These are phyloP conservation scores for Gaeumannomyces tritici DNA, from an alignment of 2,329 filamentous ascomycete species.

Conservation along the genomic window DNA sequence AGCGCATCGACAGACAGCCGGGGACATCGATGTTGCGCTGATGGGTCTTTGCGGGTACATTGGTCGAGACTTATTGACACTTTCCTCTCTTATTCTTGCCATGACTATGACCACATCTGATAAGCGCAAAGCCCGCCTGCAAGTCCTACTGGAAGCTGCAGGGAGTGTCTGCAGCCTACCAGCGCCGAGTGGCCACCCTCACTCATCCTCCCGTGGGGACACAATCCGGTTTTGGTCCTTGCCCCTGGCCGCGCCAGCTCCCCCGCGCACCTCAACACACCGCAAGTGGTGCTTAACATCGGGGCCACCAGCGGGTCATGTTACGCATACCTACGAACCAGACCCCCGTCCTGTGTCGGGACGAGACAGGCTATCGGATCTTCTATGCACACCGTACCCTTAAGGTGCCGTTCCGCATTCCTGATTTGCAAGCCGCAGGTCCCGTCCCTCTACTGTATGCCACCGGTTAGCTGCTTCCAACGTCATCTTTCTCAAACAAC, in stretches of 20 bases:
- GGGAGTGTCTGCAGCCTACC: background rate
- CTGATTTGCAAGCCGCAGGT: background rate
- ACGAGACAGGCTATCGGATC: background rate
- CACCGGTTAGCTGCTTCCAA: conserved; percentile 15
- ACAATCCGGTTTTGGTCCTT: background rate
- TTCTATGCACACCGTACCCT: background rate
- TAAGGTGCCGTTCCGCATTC: background rate
- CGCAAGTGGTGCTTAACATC: background rate
- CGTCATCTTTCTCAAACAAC: conserved; percentile 15
- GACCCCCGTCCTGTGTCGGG: background rate
- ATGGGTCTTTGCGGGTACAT: background rate
- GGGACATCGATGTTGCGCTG: background rate
- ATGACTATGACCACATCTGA: background rate
- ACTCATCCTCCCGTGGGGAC: background rate
- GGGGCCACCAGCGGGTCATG: background rate
- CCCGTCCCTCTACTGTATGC: background rate
- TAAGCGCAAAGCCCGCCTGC: background rate
- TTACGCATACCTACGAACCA: background rate
- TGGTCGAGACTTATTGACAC: background rate
- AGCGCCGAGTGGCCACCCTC: background rate
- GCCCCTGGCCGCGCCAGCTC: background rate
- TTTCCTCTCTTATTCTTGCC: background rate
- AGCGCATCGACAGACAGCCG: background rate
- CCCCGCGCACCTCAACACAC: background rate
- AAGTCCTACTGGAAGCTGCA: background rate